Base-by-base conservation (phyloP, 192 early-diverging fungal genomes). In the Ambispora gerdemannii region DNA sequence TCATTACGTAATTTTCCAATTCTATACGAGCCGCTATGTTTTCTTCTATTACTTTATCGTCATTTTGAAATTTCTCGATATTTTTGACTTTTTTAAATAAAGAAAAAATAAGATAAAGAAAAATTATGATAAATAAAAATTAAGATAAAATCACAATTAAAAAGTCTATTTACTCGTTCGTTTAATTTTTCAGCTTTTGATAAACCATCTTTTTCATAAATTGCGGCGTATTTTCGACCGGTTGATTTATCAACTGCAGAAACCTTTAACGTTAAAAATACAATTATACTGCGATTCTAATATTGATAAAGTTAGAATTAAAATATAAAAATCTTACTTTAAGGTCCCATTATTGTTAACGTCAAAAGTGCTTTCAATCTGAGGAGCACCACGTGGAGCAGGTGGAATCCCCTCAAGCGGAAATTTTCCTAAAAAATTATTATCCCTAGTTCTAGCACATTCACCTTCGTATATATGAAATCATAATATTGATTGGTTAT, bases 161-260 rank as follows among this genome's bases (percentile, higher is more conserved):
- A n/a, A n/a, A n/a, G n/a, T n/a, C n/a, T n/a, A n/a, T n/a, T 55
- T 55, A 55, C 52, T 27, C 90, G 95, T 93, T 78, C 94, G 93
- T 95, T 88, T 77, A 96, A 94, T 76, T 96, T 96, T 66, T 98
- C 94, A 78, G 95, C 95, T 86, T 95, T 94, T 68, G 93, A 90
- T 49, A 98, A 86, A 75, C 94, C 92, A 66, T 93, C 94, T 86
- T 96, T 95, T 83, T 96, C 94, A 88, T 96, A 95, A 80, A 93
- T 95, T 83, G 96, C 95, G 77, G 93, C 95, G 82, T 95, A 95
- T 86, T 94, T 96, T 62, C 86, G 84, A 53, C 93, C 93, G 34
- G 92, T 95, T 70, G 91, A 85, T 87, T 96, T 94, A 81, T 95
- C 94, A 53, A 87, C 75, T 60, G 94, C 94, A 34, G 82, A 78